Evolutionary conservation across 2,329 filamentous ascomycete species (phyloP).

Genomic region (Orbilia brochopaga): DNA sequence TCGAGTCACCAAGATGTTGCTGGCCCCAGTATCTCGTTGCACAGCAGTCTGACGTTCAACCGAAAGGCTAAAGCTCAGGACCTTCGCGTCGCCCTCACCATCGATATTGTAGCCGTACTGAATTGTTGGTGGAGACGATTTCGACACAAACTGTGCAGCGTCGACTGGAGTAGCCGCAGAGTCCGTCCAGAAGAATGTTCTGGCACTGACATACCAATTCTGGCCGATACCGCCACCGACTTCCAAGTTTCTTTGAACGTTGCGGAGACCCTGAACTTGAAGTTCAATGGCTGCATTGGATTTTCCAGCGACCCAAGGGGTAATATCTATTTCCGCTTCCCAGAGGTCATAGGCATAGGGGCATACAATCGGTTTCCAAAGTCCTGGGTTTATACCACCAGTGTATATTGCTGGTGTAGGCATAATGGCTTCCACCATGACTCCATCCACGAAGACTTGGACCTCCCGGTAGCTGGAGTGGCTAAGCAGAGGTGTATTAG

Average conservation of each 20-base stretch:
- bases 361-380: slow-evolving; percentile 80
- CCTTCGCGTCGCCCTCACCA: slow-evolving; percentile 13
- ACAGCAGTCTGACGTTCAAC: slow-evolving; percentile 17
- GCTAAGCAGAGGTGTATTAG: slow-evolving; percentile 66
- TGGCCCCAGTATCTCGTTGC: background rate
- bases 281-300: slow-evolving; percentile 27
- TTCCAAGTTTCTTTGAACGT: background rate
- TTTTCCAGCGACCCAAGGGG: slow-evolving; percentile 64
- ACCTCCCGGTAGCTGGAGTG: slow-evolving; percentile 78
- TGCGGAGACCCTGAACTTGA: slow-evolving; percentile 28
- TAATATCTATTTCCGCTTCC: slow-evolving; percentile 82
- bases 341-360: slow-evolving; percentile 78
- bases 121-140: slow-evolving; percentile 11
- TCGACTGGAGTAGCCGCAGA: slow-evolving; percentile 62
- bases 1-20: slow-evolving; percentile 7
- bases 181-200: slow-evolving; percentile 79
- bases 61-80: slow-evolving; percentile 13
- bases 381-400: slow-evolving; percentile 75
- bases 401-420: slow-evolving; percentile 84
- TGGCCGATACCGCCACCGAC: slow-evolving; percentile 62
- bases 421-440: slow-evolving; percentile 76
- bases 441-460: slow-evolving; percentile 75
- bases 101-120: slow-evolving; percentile 9
- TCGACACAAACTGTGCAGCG: slow-evolving; percentile 8
- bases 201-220: slow-evolving; percentile 78